These are phyloP conservation scores for Stemphylium vesicarium DNA, from an alignment of 2,329 filamentous ascomycete genomes.

Conservation along the genomic window DNA sequence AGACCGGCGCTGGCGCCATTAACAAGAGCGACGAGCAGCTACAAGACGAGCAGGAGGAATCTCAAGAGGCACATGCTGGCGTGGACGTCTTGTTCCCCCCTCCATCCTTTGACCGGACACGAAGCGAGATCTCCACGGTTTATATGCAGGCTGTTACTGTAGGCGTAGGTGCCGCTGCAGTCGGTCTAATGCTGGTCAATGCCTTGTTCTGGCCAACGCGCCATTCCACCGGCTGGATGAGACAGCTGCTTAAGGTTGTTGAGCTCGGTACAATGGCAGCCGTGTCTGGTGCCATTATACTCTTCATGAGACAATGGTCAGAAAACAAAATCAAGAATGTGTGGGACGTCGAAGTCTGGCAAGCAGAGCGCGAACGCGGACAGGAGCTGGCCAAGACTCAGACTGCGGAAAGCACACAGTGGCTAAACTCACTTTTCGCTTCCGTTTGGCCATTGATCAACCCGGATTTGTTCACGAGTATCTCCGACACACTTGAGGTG, in stretches of 20 bases:
- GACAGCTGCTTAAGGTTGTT: slow-evolving; percentile 35
- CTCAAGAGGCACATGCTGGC: slow-evolving; percentile 51
- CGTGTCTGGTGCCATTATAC: slow-evolving; percentile 44
- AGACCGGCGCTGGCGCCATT: slow-evolving; percentile 54
- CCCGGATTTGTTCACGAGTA: slow-evolving; percentile 72
- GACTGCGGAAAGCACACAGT: slow-evolving; percentile 70
- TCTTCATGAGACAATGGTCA: slow-evolving; percentile 65
- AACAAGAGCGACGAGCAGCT: slow-evolving; percentile 55
- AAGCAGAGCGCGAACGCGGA: slow-evolving; percentile 64
- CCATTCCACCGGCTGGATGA: slow-evolving; percentile 38
- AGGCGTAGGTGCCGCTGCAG: slow-evolving; percentile 43
- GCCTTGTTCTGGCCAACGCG: slow-evolving; percentile 44
- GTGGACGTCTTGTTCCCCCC: slow-evolving; percentile 62
- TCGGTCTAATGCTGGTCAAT: slow-evolving; percentile 46
- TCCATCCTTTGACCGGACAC: slow-evolving; percentile 56
- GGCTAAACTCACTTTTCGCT: slow-evolving; percentile 72
- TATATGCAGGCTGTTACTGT: slow-evolving; percentile 55
- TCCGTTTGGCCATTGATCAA: slow-evolving; percentile 78
- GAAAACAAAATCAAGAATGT: slow-evolving; percentile 66
- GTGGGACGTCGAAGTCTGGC: slow-evolving; percentile 74
- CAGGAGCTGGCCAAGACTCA: slow-evolving; percentile 53
- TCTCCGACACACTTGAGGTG: slow-evolving; percentile 72
- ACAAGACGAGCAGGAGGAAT: slow-evolving; percentile 51
- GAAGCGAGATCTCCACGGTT: slow-evolving; percentile 53
- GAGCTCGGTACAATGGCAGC: slow-evolving; percentile 38